Base-by-base conservation (phyloP, 2,329 filamentous ascomycete species). In the Cordyceps cicadae region DNA sequence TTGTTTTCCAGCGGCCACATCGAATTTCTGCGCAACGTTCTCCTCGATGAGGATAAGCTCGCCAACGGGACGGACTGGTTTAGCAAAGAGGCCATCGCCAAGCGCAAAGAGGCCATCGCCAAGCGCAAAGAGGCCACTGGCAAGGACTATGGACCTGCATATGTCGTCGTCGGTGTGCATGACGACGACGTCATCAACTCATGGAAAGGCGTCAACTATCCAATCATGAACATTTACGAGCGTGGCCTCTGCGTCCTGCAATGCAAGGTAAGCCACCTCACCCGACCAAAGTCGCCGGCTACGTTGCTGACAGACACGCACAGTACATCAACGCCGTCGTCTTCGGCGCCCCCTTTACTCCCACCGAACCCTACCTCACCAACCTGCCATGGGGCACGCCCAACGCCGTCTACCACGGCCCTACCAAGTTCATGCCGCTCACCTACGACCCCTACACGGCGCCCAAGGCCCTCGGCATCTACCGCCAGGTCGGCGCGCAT, bases 201-300 rank as follows among this genome's bases (percentile, higher is more conserved):
- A 68, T 95, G 92, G 89, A 97, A 97, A 76, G 93, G 94, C 41
- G 82, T 97, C 68, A 99, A 99, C 77, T 99, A 97, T 71, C 94
- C 94, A 29, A 97, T 99, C 76, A 99, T 99, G 94, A 99, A 97
- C 78, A 92, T 96, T 61, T 96, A 93, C 69, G 94, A 99, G 79
- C 88, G 94, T 48, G 92, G 92, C 1, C 85, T 99, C 24, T 99
- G 94, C 72, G 93, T 97, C 34, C 78, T 97, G 64, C 94, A 99
- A 71, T 99, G 94, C 79, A 88, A 88, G 74, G 90, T 93, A 79
- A 69, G 83, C 73, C 24, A 8, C 12, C 12, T 11, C 19, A 29
- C 6, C 24, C 41, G 24, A 24, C 24, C 24, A 24, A 24, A 24
- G 24, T 24, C 24, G 24, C 24, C 3, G 24, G 24, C 37, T 34